phyloP scores from a whole-genome alignment of 495 filamentous ascomycete species.

The Talaromyces ruber region DNA sequence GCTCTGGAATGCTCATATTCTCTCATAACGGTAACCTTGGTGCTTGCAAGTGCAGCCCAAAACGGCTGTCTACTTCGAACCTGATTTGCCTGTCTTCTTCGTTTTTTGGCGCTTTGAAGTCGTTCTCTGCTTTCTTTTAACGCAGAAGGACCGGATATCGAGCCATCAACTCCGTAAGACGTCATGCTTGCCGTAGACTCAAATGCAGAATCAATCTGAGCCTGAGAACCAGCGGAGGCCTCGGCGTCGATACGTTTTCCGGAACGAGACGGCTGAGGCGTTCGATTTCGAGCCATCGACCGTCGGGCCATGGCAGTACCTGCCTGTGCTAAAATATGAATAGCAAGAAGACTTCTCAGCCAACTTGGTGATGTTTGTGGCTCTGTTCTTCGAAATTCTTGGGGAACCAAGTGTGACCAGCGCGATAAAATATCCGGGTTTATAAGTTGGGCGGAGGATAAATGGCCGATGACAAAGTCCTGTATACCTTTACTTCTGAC shows the following conservation, averaged over 20 bases:
- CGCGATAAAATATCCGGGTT: conserved; percentile 36
- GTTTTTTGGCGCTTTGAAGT: conserved; percentile 62
- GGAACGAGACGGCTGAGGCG: conserved; percentile 28
- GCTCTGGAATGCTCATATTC: conserved; percentile 84
- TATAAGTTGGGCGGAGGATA: conserved; percentile 36
- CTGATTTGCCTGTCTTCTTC: conserved; percentile 78
- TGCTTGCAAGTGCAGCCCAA: conserved; percentile 90
- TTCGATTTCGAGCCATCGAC: conserved; percentile 42
- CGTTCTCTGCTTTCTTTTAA: conserved; percentile 47
- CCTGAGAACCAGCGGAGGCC: conserved; percentile 42
- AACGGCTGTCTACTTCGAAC: conserved; percentile 85
- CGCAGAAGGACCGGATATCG: conserved; percentile 35
- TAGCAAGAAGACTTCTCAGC: conserved; percentile 58
- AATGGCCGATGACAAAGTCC: conserved; percentile 37
- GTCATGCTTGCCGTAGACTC: conserved; percentile 38
- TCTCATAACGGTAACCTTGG: conserved; percentile 87
- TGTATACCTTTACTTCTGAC: conserved; percentile 53
- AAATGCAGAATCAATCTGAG: conserved; percentile 33
- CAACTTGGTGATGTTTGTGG: conserved; percentile 45
- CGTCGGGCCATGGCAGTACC: conserved; percentile 45
- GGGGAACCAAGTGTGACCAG: conserved; percentile 33
- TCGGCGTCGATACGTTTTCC: conserved; percentile 50
- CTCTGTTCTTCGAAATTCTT: conserved; percentile 34
- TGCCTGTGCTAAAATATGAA: conserved; percentile 85
- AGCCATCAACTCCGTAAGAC: conserved; percentile 41